phyloP scores from a whole-genome alignment of 2,329 filamentous ascomycete species.

The Ascochyta pisi region DNA sequence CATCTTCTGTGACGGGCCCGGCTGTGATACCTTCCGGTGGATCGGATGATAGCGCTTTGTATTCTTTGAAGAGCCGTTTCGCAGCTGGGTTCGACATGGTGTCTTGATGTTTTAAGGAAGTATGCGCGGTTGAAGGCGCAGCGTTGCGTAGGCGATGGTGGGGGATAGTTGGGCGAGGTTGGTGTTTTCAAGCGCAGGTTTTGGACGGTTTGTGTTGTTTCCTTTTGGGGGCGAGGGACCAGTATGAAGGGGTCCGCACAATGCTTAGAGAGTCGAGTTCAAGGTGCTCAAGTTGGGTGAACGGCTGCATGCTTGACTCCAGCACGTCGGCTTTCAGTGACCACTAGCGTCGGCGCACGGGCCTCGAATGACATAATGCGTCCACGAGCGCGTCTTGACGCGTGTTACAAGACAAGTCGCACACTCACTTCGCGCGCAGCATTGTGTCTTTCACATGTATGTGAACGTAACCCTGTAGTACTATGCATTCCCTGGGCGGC shows the following conservation, averaged over 20 bases:
- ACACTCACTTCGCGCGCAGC: no score
- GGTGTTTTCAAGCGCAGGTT: neutral
- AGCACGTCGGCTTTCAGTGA: constrained; percentile 22
- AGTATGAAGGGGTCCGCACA: neutral
- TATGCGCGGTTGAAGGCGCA: neutral
- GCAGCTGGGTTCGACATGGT: constrained; percentile 63
- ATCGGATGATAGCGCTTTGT: constrained; percentile 90
- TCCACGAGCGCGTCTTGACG: neutral
- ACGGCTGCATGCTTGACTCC: constrained; percentile 1
- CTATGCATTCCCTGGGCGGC: no score
- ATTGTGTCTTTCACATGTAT: no score
- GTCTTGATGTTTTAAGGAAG: neutral
- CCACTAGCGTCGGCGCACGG: constrained; percentile 1
- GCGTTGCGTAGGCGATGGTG: neutral
- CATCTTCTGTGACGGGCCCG: constrained; percentile 90
- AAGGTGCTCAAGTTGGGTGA: neutral
- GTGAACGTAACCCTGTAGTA: no score
- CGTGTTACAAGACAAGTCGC: neutral
- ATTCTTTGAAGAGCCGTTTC: constrained; percentile 92
- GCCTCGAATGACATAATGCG: neutral
- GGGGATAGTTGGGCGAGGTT: neutral
- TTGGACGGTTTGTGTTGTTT: neutral
- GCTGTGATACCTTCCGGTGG: constrained; percentile 98
- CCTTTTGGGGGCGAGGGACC: neutral
- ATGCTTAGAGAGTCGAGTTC: no score